Base-by-base conservation (phyloP, 768 basidiomycete genomes). In the Suillus paluster region DNA sequence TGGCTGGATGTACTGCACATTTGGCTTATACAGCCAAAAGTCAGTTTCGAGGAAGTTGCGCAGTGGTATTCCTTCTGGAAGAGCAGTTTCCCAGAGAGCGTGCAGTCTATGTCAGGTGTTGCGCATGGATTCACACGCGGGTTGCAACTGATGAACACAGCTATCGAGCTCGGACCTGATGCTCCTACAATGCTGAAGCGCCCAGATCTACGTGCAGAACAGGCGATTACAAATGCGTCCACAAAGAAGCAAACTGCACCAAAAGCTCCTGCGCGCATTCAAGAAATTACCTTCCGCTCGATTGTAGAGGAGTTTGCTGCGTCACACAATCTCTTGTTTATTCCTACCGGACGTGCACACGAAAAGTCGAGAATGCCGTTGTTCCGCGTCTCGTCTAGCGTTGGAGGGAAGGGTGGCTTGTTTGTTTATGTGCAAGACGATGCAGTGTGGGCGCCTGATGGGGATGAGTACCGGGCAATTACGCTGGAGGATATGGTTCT, bases 41-140 rank as follows among this genome's bases (percentile, higher is more conserved):
- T 91, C 69, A 95, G 87, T 77, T 91, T 94, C 68, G 93, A 91
- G 67, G 94, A 99, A 74, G 94, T 99, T 11, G 91, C 91, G 4
- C 85, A 91, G 62, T 99, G 97, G 97, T 97, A 90, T 73, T 83
- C 83, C 1, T 92, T 87, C 73, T 99, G 97, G 97, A 97, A 95
- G 74, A 75, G 76, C 2, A 75, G 75, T 44, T 94, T 98, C 73
- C 84, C 92, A 0, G 89, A 89, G 65, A 77, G 81, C 17, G 77
- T 97, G n/a, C 84, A 86, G 66, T 81, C 79, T 33, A 78, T 92
- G 67, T 77, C 83, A 12, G 88, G 87, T 8, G 83, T 98, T 27
- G 79, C 83, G 58, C 82, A 84, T 49, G 97, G 95, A 17, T 97
- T 99, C 71, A 92, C 88, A 48, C 84, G 88, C 54, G 97, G 94